Evolutionary conservation across 2,329 filamentous ascomycete species (phyloP).

Genomic region (Arthrobotrys iridis): DNA sequence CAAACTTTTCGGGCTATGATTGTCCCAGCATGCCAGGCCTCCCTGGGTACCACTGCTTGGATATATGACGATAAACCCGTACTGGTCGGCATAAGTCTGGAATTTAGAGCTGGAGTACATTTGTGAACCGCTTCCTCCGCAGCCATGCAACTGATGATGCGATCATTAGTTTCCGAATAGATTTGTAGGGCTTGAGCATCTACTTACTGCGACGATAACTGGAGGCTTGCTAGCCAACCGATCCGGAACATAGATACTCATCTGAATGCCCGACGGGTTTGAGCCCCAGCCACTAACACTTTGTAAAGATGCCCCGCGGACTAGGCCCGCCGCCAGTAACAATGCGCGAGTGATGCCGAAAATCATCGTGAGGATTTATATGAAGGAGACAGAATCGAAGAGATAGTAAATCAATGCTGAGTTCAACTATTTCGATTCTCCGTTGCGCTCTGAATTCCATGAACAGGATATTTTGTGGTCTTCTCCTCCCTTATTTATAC

Average conservation of each 20-base stretch:
- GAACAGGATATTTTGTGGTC: too few relatives aligned
- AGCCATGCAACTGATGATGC: constrained; percentile 52
- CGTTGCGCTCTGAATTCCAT: too few relatives aligned
- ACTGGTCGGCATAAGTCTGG: constrained; percentile 47
- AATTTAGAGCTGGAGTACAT: constrained; percentile 53
- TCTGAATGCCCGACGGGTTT: constrained; percentile 66
- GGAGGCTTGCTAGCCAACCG: constrained; percentile 57
- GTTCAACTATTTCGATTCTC: too few relatives aligned
- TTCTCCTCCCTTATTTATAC: too few relatives aligned
- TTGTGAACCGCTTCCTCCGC: constrained; percentile 48
- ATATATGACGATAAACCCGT: constrained; percentile 38
- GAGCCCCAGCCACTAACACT: constrained; percentile 61
- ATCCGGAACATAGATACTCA: constrained; percentile 66
- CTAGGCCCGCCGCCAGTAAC: neutral
- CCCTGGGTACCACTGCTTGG: constrained; percentile 29
- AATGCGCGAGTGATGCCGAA: neutral
- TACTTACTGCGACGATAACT: constrained; percentile 57
- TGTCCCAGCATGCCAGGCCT: constrained; percentile 45
- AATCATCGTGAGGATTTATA: neutral
- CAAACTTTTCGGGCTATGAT: constrained; percentile 54
- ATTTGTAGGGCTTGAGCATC: neutral
- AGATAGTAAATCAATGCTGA: too few relatives aligned
- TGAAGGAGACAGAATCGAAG: neutral
- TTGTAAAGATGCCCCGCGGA: constrained; percentile 26
- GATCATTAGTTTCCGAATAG: neutral